A percentile compares a stretch with the other conserved stretches of the same genome.
Evolutionary conservation across 2,329 filamentous ascomycete species (phyloP).

Genomic region (Ophiocordyceps sinensis): DNA sequence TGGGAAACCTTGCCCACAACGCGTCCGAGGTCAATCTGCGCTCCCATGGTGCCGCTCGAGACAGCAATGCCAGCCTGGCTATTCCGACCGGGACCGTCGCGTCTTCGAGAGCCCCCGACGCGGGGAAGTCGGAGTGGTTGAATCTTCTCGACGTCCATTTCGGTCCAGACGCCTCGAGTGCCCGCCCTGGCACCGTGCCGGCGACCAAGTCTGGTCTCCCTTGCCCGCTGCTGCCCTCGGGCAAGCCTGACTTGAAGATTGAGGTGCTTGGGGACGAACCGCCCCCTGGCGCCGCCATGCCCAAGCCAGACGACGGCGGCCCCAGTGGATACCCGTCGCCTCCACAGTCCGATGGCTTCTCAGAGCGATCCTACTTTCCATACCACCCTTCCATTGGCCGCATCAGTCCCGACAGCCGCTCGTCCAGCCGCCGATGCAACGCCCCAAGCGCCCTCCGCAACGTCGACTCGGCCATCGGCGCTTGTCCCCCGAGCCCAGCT

Average conservation of each 20-base stretch:
- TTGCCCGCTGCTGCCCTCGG: background rate
- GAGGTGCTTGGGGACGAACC: background rate
- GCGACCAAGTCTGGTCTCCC: background rate
- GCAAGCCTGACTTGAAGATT: too few relatives aligned
- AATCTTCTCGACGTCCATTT: constrained; percentile 35
- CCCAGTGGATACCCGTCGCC: constrained; percentile 20
- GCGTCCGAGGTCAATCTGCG: constrained; percentile 24
- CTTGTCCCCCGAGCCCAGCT: constrained; percentile 35
- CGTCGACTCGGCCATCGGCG: constrained; percentile 21
- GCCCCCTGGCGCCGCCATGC: background rate
- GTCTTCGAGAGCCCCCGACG: constrained; percentile 8
- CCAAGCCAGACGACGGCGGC: background rate
- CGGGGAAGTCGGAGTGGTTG: constrained; percentile 24
- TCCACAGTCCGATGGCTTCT: constrained; percentile 19
- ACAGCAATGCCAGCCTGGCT: constrained; percentile 20
- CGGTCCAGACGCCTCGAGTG: constrained; percentile 9
- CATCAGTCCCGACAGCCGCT: constrained; percentile 4
- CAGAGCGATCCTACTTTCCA: constrained; percentile 9
- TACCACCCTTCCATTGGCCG: background rate
- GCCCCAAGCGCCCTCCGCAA: constrained; percentile 10
- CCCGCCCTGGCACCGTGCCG: background rate
- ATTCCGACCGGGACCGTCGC: constrained; percentile 11
- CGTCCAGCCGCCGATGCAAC: constrained; percentile 8
- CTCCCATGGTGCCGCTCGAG: constrained; percentile 15
- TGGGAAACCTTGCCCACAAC: constrained; percentile 15